phyloP scores from a whole-genome alignment of 225 moss, liverwort and hornwort species.

The Straminergon stramineum region DNA sequence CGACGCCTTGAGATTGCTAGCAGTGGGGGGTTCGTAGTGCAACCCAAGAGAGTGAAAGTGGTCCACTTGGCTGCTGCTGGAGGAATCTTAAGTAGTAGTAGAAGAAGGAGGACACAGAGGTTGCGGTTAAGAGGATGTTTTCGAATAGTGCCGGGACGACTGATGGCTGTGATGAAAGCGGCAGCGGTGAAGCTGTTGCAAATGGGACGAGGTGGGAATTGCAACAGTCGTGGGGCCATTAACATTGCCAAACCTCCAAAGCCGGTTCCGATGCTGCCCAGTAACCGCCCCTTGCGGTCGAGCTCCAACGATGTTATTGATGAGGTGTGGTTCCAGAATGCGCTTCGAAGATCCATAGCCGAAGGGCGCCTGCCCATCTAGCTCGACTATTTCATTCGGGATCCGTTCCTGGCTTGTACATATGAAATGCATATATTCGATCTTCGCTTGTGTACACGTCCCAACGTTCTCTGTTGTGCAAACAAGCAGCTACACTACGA shows the following conservation, averaged over 20 bases:
- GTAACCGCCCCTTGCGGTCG: conserved; percentile 3
- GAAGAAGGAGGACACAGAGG: background rate
- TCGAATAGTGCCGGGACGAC: conserved; percentile 1
- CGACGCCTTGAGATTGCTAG: conserved; percentile 5
- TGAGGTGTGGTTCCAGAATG: conserved; percentile 36
- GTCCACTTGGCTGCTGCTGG: background rate
- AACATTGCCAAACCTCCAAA: background rate
- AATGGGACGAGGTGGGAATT: background rate
- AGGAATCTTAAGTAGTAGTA: background rate
- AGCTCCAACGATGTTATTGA: conserved; percentile 32
- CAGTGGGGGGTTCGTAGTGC: conserved; percentile 11
- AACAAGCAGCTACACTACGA: background rate
- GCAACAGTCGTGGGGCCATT: background rate
- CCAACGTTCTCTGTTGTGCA: background rate
- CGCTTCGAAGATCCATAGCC: conserved; percentile 37
- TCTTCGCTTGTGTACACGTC: background rate
- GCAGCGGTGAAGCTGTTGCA: conserved; percentile 11
- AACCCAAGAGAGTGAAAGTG: conserved; percentile 26
- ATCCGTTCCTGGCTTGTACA: background rate
- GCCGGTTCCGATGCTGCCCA: conserved; percentile 3
- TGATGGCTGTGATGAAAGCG: conserved; percentile 16
- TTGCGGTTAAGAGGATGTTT: conserved; percentile 8
- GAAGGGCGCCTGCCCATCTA: conserved; percentile 9
- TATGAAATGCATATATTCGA: background rate
- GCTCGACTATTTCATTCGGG: background rate